Base-by-base conservation (phyloP, 2,329 filamentous ascomycete species). In the Epichloe uncinata region DNA sequence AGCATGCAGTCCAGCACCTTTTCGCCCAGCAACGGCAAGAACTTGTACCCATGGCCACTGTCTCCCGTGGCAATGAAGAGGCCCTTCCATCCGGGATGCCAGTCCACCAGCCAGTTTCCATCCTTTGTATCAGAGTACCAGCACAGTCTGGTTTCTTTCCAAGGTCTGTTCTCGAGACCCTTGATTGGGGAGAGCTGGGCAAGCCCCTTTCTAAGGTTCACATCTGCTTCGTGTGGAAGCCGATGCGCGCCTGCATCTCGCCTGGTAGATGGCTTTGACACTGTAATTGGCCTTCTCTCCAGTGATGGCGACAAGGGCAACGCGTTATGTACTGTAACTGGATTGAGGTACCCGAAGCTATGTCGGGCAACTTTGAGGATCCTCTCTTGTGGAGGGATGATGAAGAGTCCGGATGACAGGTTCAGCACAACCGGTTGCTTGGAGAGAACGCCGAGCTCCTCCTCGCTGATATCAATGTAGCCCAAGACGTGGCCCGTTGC, bases 401-500 rank as follows among this genome's bases (percentile, higher is more conserved):
- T 74, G 71, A 89, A 91, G 52, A 85, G 73, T 8, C 85, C 85
- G 2, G 75, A 79, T 45, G 73, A 78, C 56, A 90, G 72, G 66
- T 88, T 87, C 40, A 91, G 68, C 20, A 87, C 67, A 2, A 88
- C 84, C 0, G 90, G 90, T 60, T 82, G 80, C 35, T 78, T 68
- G 41, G 71, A 71, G 11, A 95, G 71, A 4, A 66, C 65, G 15
- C 71, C 70, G 66, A 90, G 81, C 66, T 96, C 90, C 5, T 77
- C 75, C 15, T 79, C 69, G 0, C 81, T 84, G 57, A 97, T 75
- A 55, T 80, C 73, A 56, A 95, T 70, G 68, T 94, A 96, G 12
- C 78, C 84, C 26, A 97, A 63, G 0, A 79, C 78, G 60, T 97
- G 91, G 13, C 87, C 91, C 0, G 88, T 95, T 2, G 90, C 85